A percentile compares a stretch with the other conserved stretches of the same genome.
Evolutionary conservation across 495 filamentous ascomycete genomes (phyloP).

Genomic region (Sabuloglossum arenarium): DNA sequence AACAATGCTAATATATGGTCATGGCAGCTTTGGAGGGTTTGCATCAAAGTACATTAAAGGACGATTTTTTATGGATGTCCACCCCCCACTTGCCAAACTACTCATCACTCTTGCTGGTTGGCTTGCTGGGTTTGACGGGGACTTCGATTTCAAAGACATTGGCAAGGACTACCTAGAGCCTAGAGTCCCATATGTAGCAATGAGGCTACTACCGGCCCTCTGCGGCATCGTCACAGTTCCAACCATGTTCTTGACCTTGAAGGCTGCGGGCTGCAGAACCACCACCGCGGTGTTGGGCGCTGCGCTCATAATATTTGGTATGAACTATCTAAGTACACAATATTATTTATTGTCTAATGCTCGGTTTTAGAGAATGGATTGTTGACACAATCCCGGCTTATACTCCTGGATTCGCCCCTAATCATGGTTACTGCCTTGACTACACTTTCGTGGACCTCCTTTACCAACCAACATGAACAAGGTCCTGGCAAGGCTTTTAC

Average conservation of each 20-base stretch:
- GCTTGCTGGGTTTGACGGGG: conserved; percentile 84
- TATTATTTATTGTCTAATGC: conserved; percentile 2
- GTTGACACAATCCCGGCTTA: conserved; percentile 82
- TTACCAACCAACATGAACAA: conserved; percentile 91
- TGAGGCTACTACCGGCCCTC: conserved; percentile 82
- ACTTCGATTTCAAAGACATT: conserved; percentile 99
- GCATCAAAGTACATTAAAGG: conserved; percentile 98
- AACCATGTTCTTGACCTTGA: conserved; percentile 83
- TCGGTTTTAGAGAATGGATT: conserved; percentile 62
- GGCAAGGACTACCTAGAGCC: conserved; percentile 95
- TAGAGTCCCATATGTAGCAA: conserved; percentile 88
- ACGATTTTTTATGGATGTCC: conserved; percentile 97
- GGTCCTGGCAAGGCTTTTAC: conserved; percentile 72
- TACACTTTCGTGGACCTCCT: conserved; percentile 72
- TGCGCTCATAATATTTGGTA: conserved; percentile 76
- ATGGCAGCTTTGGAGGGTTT: conserved; percentile 76
- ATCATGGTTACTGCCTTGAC: conserved; percentile 89
- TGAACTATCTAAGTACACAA: conserved; percentile 10
- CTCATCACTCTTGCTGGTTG: conserved; percentile 89
- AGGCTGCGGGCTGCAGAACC: conserved; percentile 75
- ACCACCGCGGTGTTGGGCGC: conserved; percentile 64
- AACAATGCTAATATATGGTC: not conserved
- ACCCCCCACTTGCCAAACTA: conserved; percentile 91
- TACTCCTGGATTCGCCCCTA: conserved; percentile 86
- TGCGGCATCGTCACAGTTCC: conserved; percentile 73